Evolutionary conservation across 2,329 filamentous ascomycete genomes (phyloP).

Genomic region (Xenoacremonium recifei): DNA sequence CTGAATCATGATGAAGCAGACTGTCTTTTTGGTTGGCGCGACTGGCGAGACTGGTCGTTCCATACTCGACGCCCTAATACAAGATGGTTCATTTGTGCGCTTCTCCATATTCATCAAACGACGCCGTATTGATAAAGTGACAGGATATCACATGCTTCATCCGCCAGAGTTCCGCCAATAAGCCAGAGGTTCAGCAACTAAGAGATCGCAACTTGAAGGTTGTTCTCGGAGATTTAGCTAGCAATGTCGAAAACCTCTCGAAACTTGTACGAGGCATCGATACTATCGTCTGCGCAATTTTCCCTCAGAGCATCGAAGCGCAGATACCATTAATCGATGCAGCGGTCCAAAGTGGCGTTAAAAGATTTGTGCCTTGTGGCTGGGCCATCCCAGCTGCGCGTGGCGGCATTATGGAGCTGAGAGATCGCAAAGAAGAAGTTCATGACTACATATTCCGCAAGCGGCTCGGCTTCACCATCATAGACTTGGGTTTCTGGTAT

Average conservation of each 20-base stretch:
- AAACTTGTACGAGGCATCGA: constrained; percentile 1
- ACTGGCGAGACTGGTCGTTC: constrained; percentile 6
- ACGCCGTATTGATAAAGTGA: too few relatives aligned
- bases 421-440: constrained; percentile 44
- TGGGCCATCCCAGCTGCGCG: background rate
- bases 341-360: constrained; percentile 2
- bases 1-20: too few relatives aligned
- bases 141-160: too few relatives aligned
- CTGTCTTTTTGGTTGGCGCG: too few relatives aligned
- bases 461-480: constrained; percentile 52
- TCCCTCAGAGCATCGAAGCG: background rate
- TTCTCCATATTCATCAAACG: too few relatives aligned
- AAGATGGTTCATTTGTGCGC: too few relatives aligned
- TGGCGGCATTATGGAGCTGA: constrained; percentile 1
- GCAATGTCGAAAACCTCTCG: too few relatives aligned
- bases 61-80: too few relatives aligned
- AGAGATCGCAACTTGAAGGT: too few relatives aligned
- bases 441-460: constrained; percentile 47
- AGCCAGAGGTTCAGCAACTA: too few relatives aligned
- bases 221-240: too few relatives aligned
- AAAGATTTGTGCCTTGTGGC: constrained; percentile 5
- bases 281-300: constrained; percentile 3
- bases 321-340: constrained; percentile 4
- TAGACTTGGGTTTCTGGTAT: constrained; percentile 61
- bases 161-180: too few relatives aligned